phyloP scores from a whole-genome alignment of 805 yeast genomes.

The Wickerhamiella shivajii region DNA sequence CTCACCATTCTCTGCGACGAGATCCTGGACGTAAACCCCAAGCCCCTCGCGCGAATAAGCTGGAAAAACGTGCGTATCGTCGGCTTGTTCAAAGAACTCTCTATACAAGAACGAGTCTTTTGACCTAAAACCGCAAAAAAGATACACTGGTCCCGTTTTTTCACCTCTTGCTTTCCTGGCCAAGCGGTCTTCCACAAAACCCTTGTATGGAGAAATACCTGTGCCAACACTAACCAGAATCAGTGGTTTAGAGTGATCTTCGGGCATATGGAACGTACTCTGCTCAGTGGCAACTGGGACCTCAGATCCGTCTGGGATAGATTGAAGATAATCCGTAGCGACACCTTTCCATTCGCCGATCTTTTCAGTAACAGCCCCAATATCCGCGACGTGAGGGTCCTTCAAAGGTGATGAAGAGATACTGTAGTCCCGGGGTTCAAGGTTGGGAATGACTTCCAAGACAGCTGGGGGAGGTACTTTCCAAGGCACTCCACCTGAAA shows the following conservation, averaged over 20 bases:
- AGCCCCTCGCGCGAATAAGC: conserved; percentile 12
- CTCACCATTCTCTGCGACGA: conserved; percentile 8
- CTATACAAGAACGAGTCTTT: conserved; percentile 12
- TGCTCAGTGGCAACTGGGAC: conserved; percentile 70
- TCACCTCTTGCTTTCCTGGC: conserved; percentile 19
- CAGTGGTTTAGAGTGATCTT: conserved; percentile 54
- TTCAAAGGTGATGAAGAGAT: conserved; percentile 62
- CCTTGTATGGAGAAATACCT: conserved; percentile 83
- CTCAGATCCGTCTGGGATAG: background rate
- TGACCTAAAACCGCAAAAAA: conserved; percentile 14
- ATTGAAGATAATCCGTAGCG: conserved; percentile 13
- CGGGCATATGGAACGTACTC: conserved; percentile 66
- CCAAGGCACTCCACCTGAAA: conserved; percentile 54
- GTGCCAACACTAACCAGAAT: conserved; percentile 82
- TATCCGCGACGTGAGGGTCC: conserved; percentile 51
- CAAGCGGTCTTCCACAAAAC: conserved; percentile 65
- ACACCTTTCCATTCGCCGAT: conserved; percentile 14
- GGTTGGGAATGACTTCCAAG: conserved; percentile 50
- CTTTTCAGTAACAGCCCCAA: conserved; percentile 66
- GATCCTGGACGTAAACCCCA: conserved; percentile 10
- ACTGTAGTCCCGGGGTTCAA: conserved; percentile 75
- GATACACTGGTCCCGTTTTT: conserved; percentile 8
- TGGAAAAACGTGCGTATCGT: conserved; percentile 8
- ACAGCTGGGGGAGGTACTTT: conserved; percentile 54
- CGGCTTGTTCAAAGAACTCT: conserved; percentile 7